These are phyloP conservation scores for Acanthamoeba polyphaga DNA, from an alignment of 208 protist species.

Conservation along the genomic window DNA sequence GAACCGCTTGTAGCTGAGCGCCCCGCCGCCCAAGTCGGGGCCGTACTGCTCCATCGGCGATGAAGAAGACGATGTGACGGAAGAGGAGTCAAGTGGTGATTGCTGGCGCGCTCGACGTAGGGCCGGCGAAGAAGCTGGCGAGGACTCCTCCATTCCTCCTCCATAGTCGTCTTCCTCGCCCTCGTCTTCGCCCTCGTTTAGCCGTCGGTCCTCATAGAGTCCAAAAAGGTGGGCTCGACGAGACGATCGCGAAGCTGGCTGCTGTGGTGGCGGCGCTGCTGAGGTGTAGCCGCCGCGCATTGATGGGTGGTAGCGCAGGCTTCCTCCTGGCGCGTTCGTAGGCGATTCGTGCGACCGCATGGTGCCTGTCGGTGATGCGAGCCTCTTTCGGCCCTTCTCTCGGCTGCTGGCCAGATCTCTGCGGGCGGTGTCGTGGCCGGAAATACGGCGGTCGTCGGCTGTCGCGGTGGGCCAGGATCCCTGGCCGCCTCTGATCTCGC, in stretches of 20 bases:
- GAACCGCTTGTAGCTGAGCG: conserved; percentile 29
- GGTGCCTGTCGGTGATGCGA: too few relatives aligned
- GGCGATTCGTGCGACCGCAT: too few relatives aligned
- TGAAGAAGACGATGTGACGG: too few relatives aligned
- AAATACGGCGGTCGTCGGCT: too few relatives aligned
- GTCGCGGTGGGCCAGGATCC: too few relatives aligned
- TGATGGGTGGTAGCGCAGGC: too few relatives aligned
- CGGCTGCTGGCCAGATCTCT: too few relatives aligned
- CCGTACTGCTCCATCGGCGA: not conserved
- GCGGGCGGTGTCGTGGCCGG: too few relatives aligned
- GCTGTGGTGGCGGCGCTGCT: not conserved
- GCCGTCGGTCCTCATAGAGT: not conserved
- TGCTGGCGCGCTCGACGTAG: not conserved
- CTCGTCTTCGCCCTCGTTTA: not conserved
- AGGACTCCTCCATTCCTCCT: not conserved
- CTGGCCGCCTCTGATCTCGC: not conserved
- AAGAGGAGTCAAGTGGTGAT: too few relatives aligned
- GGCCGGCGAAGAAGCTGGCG: not conserved
- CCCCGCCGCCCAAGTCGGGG: not conserved
- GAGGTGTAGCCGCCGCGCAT: too few relatives aligned
- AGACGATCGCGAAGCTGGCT: not conserved
- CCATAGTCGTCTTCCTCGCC: not conserved
- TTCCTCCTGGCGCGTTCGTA: too few relatives aligned
- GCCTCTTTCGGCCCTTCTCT: too few relatives aligned
- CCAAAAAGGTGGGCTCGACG: not conserved